phyloP scores from a whole-genome alignment of 2,329 filamentous ascomycete species.

The Hypoxylon sp. region DNA sequence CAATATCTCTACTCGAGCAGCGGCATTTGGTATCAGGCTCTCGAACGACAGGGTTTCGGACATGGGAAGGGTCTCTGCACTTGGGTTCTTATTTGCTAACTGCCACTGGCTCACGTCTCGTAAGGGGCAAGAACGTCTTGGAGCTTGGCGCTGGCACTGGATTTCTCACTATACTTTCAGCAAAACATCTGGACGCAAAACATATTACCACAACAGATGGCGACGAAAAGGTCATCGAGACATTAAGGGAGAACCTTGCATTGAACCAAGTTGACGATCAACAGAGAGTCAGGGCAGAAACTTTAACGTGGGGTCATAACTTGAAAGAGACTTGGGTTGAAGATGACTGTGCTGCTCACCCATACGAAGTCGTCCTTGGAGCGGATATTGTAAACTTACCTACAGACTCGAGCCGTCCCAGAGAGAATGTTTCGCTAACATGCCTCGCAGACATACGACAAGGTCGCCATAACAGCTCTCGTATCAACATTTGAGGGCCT shows the following conservation, averaged over 20 bases:
- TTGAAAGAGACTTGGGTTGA: conserved; percentile 49
- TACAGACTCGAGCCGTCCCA: background rate
- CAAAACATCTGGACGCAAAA: conserved; percentile 68
- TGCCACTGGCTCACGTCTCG: conserved; percentile 58
- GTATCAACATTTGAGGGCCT: conserved; percentile 69
- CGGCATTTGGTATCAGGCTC: conserved; percentile 68
- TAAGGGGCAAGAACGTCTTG: conserved; percentile 69
- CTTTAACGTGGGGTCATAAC: conserved; percentile 56
- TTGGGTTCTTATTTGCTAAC: conserved; percentile 71
- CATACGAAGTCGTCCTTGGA: conserved; percentile 53
- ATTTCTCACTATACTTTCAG: conserved; percentile 74
- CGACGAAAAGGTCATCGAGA: conserved; percentile 68
- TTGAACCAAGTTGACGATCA: conserved; percentile 62
- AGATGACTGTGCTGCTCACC: conserved; percentile 43
- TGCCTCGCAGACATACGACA: conserved; percentile 70
- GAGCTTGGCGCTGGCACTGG: conserved; percentile 79
- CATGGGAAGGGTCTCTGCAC: conserved; percentile 78
- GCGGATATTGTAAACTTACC: conserved; percentile 53
- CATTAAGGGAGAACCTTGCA: conserved; percentile 66
- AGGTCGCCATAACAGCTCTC: conserved; percentile 68
- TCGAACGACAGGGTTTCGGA: conserved; percentile 75
- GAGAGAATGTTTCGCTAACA: background rate
- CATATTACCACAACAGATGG: conserved; percentile 74
- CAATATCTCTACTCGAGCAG: conserved; percentile 69
- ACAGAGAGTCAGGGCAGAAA: conserved; percentile 46